These are phyloP conservation scores for Ajuga reptans DNA, from an alignment of 305 asterid species.

Conservation along the genomic window DNA sequence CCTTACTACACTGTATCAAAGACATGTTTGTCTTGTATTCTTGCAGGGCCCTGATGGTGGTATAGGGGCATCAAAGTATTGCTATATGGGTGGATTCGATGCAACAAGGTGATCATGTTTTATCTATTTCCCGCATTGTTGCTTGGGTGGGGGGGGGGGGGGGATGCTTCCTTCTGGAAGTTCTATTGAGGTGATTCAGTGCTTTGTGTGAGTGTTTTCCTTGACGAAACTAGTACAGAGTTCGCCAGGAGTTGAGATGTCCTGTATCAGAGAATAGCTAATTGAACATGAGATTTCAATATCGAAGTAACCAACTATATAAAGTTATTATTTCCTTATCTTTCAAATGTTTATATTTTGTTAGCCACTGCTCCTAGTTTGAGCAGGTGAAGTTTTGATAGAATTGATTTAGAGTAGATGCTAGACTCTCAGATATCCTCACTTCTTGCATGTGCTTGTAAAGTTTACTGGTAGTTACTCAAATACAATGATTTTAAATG, in stretches of 20 bases:
- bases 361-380: not conserved
- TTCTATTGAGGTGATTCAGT: constrained; percentile 12
- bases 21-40: constrained; percentile 19
- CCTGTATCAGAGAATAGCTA: not conserved
- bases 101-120: constrained; percentile 63
- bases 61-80: constrained; percentile 80
- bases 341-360: not conserved
- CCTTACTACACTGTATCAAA: not conserved
- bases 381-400: not conserved
- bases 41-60: constrained; percentile 94
- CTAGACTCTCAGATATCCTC: not conserved
- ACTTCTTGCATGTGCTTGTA: not conserved
- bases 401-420: not conserved
- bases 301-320: not conserved
- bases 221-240: not conserved
- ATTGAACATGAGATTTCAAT: not conserved
- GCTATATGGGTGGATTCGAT: constrained; percentile 92
- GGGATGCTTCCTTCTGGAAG: not conserved
- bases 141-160: not conserved
- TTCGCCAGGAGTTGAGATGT: constrained; percentile 1
- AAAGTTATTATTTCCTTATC: not conserved
- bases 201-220: not conserved
- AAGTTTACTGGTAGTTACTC: not conserved
- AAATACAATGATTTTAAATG: not conserved
- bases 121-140: not conserved